A percentile compares a stretch with the other conserved stretches of the same genome.
These are phyloP conservation scores for Carpinus viminea DNA, from an alignment of 306 rosid species.

Conservation along the genomic window DNA sequence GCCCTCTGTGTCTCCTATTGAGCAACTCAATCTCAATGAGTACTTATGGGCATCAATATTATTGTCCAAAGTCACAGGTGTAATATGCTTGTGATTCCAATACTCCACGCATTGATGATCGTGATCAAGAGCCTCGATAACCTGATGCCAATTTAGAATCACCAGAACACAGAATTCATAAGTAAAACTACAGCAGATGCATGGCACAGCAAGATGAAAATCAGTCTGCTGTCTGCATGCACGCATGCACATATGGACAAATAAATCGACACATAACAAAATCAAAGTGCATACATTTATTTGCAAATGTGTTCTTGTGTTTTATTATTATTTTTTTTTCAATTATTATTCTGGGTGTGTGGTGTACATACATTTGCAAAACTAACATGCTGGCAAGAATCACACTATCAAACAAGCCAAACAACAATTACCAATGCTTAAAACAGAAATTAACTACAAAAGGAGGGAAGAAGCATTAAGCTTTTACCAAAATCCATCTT, in stretches of 20 bases:
- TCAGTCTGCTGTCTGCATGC: background rate
- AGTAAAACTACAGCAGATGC: slow-evolving; percentile 9
- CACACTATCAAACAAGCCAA: background rate
- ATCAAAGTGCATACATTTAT: background rate
- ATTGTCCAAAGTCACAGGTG: slow-evolving; percentile 24
- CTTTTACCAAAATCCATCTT: background rate
- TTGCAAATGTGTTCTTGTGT: background rate
- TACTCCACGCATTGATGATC: slow-evolving; percentile 68
- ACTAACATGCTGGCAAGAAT: background rate
- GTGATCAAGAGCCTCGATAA: slow-evolving; percentile 75
- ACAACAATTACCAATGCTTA: background rate
- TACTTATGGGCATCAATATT: slow-evolving; percentile 28
- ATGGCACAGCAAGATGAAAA: slow-evolving; percentile 11
- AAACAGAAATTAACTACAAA: background rate
- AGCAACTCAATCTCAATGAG: slow-evolving; percentile 33
- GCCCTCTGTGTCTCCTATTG: slow-evolving; percentile 30
- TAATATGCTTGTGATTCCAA: slow-evolving; percentile 57
- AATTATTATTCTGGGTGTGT: no score
- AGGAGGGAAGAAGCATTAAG: background rate
- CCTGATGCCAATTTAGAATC: slow-evolving; percentile 48
- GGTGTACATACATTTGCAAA: no score
- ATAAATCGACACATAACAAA: background rate
- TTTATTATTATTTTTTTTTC: no score
- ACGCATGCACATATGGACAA: no score
- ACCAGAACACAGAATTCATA: slow-evolving; percentile 16